Evolutionary conservation across 192 early-diverging fungal genomes (phyloP), one percentile per base, ranked within the genome.

Genomic region (Coemansia furcata): DNA sequence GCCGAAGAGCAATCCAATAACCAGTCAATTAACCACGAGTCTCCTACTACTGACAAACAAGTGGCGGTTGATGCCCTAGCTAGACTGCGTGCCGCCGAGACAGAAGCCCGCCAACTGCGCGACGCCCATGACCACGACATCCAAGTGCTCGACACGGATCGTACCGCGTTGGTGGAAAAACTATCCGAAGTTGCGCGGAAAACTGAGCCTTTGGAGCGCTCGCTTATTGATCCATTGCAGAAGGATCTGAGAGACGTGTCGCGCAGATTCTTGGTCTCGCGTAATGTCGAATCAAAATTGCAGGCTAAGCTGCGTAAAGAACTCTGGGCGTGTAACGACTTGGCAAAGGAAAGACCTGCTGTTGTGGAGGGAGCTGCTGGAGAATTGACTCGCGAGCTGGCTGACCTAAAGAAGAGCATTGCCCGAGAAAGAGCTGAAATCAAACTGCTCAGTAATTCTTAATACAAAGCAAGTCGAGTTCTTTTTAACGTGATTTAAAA

Each of bases 111-210:
- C 29, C 33, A 44, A 12, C 40, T 47, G 19, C 76, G 58, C 30
- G 54, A 66, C 33, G 36, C 36, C 4, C 54, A 69, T n/a, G 72
- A 65, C 23, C 69, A 68, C 0, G 46, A 36, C 4, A 40, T 71
- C 26, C 72, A 67, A 47, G 67, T 61, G 49, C 72, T 79, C 14
- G 65, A 71, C 19, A 47, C 46, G 11, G 62, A 71, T 29, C 64
- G 72, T 14, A 47, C 68, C 3, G 47, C 17, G 19, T 73, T 59
- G 67, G 63, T 52, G 63, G 63, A 47, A 3, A 50, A 29, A 3
- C 60, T 73, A 14, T 38, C 67, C 9, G 47, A 57, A 43, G 50
- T 44, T 35, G 49, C 35, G 9, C 63, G 52, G 21, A 10, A 54
- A 36, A 26, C 57, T 11, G 57, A 49, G 38, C 70, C 71, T 10